phyloP scores from a whole-genome alignment of 768 basidiomycete species.

The Suillus decipiens region DNA sequence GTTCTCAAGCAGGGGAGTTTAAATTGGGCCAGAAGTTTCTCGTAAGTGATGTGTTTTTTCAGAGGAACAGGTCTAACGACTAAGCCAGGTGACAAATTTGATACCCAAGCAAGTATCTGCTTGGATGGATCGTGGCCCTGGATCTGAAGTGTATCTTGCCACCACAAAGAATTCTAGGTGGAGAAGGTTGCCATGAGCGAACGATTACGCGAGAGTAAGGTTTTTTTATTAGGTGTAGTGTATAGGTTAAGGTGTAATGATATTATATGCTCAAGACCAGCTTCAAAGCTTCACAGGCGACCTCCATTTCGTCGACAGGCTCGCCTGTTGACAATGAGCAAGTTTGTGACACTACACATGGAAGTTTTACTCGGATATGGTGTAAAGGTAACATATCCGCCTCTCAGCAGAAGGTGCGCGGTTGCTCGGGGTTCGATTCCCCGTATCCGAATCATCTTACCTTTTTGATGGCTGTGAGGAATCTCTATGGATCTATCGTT shows the following conservation, averaged over 20 bases:
- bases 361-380: conserved; percentile 6
- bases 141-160: conserved; percentile 69
- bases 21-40: conserved; percentile 66
- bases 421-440: conserved; percentile 62
- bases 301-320: background rate
- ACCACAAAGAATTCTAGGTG: conserved; percentile 68
- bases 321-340: background rate
- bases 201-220: background rate
- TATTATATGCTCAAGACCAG: background rate
- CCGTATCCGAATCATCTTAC: conserved; percentile 43
- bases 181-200: conserved; percentile 37
- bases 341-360: background rate
- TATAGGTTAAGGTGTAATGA: background rate
- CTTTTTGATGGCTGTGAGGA: background rate
- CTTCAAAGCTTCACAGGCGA: background rate
- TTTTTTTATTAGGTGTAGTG: background rate
- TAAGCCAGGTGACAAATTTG: conserved; percentile 56
- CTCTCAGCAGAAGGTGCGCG: conserved; percentile 28
- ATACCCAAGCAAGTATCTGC: conserved; percentile 65
- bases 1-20: conserved; percentile 50
- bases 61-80: background rate
- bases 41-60: conserved; percentile 41
- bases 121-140: conserved; percentile 67
- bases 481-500: background rate
- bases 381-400: conserved; percentile 9